Evolutionary conservation across 2,329 filamentous ascomycete genomes (phyloP), one percentile per base, ranked within the genome.

Genomic region (Cyclaneusma minus): DNA sequence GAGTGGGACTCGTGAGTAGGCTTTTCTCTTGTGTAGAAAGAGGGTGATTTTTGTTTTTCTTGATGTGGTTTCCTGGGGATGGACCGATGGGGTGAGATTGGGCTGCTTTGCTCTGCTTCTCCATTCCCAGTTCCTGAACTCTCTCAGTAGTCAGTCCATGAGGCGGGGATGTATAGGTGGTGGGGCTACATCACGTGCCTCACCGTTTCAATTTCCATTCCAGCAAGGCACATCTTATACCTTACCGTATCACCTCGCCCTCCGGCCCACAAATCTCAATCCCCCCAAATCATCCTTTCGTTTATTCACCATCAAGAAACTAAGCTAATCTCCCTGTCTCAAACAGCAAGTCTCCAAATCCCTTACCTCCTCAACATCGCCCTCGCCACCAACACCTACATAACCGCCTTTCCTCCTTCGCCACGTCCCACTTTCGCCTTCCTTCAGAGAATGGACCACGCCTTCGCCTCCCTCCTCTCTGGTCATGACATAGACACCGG

Each of bases 291-390:
- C n/a, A n/a, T n/a, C n/a, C n/a, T n/a, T n/a, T n/a, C n/a, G n/a
- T n/a, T n/a, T n/a, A n/a, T n/a, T n/a, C n/a, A n/a, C n/a, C n/a
- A n/a, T n/a, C n/a, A n/a, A n/a, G n/a, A n/a, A n/a, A n/a, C n/a
- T n/a, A n/a, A n/a, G n/a, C n/a, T 16, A n/a, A n/a, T n/a, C n/a
- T n/a, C n/a, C n/a, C n/a, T n/a, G n/a, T n/a, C 5, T 13, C n/a
- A 18, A 28, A 11, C 36, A 85, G 79, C 81, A 11, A 68, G 66
- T 28, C 56, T 94, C 6, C 83, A 94, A 51, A 69, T 87, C 8
- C 81, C 84, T 3, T 87, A 87, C 44, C 58, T 94, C 3, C 68
- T 94, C 19, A 78, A 72, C 29, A 56, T 93, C 24, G 81, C 82
- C 1, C 65, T 77, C 27, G 62, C 84, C 32, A 60, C 84, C 19